Percentiles rank a stretch among this genome's conserved stretches.
phyloP scores from a whole-genome alignment of 257 asterid species.

The Solanum appendiculatum region DNA sequence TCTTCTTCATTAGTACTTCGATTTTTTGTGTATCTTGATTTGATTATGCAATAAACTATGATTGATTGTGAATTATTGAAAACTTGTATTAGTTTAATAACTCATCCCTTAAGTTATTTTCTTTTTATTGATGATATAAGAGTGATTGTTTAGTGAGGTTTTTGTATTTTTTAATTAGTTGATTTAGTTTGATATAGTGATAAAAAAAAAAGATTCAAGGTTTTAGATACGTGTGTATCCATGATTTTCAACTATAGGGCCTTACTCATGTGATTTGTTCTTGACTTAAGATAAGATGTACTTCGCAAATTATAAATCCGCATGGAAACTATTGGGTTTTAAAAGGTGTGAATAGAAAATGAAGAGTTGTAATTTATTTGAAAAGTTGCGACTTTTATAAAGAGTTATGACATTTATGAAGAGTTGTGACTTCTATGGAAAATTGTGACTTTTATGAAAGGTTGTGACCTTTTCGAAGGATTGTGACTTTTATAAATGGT shows the following conservation, averaged over 20 bases:
- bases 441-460: too few relatives aligned
- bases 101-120: background rate
- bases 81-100: too few relatives aligned
- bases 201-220: background rate
- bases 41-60: background rate
- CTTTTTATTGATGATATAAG: background rate
- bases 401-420: too few relatives aligned
- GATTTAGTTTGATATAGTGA: background rate
- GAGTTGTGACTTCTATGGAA: too few relatives aligned
- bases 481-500: too few relatives aligned
- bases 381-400: too few relatives aligned
- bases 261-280: background rate
- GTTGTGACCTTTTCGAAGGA: too few relatives aligned
- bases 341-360: too few relatives aligned
- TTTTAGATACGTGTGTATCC: background rate
- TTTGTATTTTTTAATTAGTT: background rate
- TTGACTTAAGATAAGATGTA: background rate
- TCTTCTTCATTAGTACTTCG: background rate
- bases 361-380: too few relatives aligned
- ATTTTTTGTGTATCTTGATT: too few relatives aligned
- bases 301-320: background rate
- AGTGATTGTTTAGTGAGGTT: background rate
- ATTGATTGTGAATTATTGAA: background rate
- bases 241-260: background rate
- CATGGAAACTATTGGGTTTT: too few relatives aligned